A percentile compares a stretch with the other conserved stretches of the same genome.
These are phyloP conservation scores for Cardiospermum halicacabum DNA, from an alignment of 345 rosid genomes.

Conservation along the genomic window DNA sequence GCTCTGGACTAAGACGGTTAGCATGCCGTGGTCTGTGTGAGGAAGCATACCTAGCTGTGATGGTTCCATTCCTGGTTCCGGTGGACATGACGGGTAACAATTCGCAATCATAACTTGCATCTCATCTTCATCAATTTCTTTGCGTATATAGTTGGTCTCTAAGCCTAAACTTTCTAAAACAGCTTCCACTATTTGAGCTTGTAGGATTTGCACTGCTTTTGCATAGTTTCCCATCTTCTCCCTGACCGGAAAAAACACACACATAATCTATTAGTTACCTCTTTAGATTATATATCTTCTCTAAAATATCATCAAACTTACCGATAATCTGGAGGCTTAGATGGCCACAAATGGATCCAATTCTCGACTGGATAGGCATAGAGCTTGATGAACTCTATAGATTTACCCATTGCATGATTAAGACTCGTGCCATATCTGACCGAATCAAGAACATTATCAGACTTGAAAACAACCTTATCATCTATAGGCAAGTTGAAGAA, in stretches of 20 bases:
- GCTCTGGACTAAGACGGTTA: conserved; percentile 50
- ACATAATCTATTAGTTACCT: background rate
- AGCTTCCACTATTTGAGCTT: conserved; percentile 35
- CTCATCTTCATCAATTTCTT: conserved; percentile 41
- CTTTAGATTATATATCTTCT: background rate
- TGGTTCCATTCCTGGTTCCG: conserved; percentile 47
- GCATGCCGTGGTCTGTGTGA: conserved; percentile 49
- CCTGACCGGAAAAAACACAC: no score
- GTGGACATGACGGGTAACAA: conserved; percentile 54
- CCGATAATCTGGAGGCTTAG: conserved; percentile 57
- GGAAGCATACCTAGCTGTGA: conserved; percentile 62
- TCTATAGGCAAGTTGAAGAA: conserved; percentile 55
- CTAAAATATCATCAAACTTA: no score
- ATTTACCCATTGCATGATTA: conserved; percentile 43
- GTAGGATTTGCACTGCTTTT: conserved; percentile 38
- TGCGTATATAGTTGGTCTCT: conserved; percentile 31
- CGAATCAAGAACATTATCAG: conserved; percentile 45
- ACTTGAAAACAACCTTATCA: conserved; percentile 42
- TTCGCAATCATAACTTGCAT: conserved; percentile 53
- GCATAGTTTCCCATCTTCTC: conserved; percentile 51
- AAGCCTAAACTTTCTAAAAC: conserved; percentile 47
- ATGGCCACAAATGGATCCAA: conserved; percentile 61
- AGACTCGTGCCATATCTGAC: conserved; percentile 61
- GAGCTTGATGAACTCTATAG: conserved; percentile 61
- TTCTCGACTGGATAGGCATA: conserved; percentile 51